These are phyloP conservation scores for Pythium myriotylum DNA, from an alignment of 352 stramenopile genomes.

Conservation along the genomic window DNA sequence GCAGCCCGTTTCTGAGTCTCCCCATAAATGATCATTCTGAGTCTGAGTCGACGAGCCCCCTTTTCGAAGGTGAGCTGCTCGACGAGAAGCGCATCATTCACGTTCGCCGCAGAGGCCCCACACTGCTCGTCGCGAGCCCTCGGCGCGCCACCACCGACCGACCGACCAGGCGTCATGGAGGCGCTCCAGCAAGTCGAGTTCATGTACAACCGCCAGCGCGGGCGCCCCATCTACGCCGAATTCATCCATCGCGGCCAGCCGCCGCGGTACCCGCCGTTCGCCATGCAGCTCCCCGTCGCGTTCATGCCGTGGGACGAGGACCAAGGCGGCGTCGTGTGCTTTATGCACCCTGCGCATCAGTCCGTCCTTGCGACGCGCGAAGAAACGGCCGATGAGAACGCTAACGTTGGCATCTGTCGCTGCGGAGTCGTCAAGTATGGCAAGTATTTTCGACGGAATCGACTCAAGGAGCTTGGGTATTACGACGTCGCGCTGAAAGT, in stretches of 20 bases:
- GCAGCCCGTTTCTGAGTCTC: constrained; percentile 1
- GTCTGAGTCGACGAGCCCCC: constrained; percentile 21
- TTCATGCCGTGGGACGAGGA: constrained; percentile 75
- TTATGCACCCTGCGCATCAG: constrained; percentile 52
- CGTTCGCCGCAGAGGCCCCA: neutral
- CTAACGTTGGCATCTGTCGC: constrained; percentile 65
- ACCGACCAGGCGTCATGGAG: constrained; percentile 19
- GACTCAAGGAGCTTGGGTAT: constrained; percentile 25
- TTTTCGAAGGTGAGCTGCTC: constrained; percentile 3
- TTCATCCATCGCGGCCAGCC: constrained; percentile 69
- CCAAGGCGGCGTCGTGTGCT: constrained; percentile 65
- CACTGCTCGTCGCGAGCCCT: neutral
- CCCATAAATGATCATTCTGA: constrained; percentile 5
- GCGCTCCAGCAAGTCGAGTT: constrained; percentile 69
- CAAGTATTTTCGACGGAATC: constrained; percentile 69
- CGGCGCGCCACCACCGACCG: neutral
- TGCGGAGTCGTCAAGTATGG: constrained; percentile 74
- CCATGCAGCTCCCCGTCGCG: constrained; percentile 63
- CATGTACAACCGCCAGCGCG: constrained; percentile 71
- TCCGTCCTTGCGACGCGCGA: constrained; percentile 42
- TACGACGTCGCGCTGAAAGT: constrained; percentile 79
- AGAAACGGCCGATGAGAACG: constrained; percentile 46
- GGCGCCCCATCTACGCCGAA: constrained; percentile 51
- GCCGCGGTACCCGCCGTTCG: constrained; percentile 69
- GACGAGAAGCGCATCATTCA: constrained; percentile 31